Evolutionary conservation across 164 flowering plant genomes (phyloP), one percentile per base, ranked within the genome.

Genomic region (Stephania cephalantha): DNA sequence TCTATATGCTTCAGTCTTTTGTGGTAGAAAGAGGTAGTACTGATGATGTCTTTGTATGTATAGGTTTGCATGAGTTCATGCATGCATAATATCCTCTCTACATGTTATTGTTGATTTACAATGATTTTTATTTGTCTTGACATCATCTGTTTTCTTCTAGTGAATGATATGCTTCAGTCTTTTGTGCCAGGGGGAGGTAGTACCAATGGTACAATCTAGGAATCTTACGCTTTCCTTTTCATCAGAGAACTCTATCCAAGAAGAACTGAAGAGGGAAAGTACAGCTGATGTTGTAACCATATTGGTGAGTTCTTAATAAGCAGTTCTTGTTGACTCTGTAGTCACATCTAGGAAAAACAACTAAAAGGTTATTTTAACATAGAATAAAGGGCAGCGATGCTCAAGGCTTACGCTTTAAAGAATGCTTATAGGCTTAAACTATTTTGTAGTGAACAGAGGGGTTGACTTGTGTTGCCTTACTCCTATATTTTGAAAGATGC

Each of bases 251-350:
- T 96, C 99, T 70, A 83, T 96, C 74, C 92, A 92, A 83, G 97
- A 94, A 79, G 99, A 96, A 82, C 69, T 96, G 61, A 94, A 96
- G 88, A 86, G 99, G 82, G 99, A 96, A 84, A 96, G 99, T 78
- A 90, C 97, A 76, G 95, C 99, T 78, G 99, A 96, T 89, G 93
- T 69, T 79, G 86, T 96, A 68, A 96, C 99, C 35, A 96, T 96
- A 79, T 46, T 90, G 88, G 99, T 92, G 79, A 77, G 86, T 69
- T 1, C 68, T 61, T 30, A 55, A 13, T 46, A 22, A 30, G 30
- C 55, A 10, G 10, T 58, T 17, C 22, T 9, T 13, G 17, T 58
- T 58, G 7, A 17, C 65, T 17, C 3, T 58, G 15, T 8, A 50
- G 12, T 9, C 12, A 50, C 12, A 50, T 15, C 55, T 50, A 10